Evolutionary conservation across 768 basidiomycete genomes (phyloP), one percentile per base, ranked within the genome.

Genomic region (Pleurotus ostreatus): DNA sequence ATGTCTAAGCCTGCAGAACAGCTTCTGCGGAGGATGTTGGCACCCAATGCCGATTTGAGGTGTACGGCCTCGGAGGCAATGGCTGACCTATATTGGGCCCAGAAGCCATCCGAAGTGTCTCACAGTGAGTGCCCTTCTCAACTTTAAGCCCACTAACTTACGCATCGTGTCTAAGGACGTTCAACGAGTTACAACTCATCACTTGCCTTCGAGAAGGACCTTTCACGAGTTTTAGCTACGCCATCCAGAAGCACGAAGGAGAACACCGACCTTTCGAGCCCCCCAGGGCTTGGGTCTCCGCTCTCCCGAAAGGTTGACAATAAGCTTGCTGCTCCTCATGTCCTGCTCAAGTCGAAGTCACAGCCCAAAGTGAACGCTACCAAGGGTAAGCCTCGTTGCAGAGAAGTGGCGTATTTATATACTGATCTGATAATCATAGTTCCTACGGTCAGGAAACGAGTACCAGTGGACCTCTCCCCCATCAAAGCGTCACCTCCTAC

Each of bases 11-110:
- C 77, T 65, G 71, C 81, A 51, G 90, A 94, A 68, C 78, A 73
- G 58, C 74, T 93, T 52, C 70, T 94, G 12, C 79, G 80, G n/a
- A 72, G 86, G 49, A 92, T 94, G 92, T 78, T 92, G 23, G 74
- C 81, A 7, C 89, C 92, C 9, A 90, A 90, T 64, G 89, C 88
- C n/a, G 88, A 92, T 63, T 65, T 91, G 56, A 80, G 91, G 8
- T 88, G 84, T 61, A 91, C 83, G 0, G 83, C 88, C 1, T 68
- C 73, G 4, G 82, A 88, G 51, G 81, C 84, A 0, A 81, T 90
- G 69, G 69, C 62, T 20, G 90, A 93, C 62, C 57, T 74, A 1
- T 93, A 87, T 66, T 94, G 89, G 89, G 68, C 72, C 5, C 56
- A 66, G 65, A 55, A 65, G 68, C 16, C 60, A 71, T 11, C 39